Conservation (phyloP, 352 stramenopile species). For the Aphanomyces cochlioides region DNA sequence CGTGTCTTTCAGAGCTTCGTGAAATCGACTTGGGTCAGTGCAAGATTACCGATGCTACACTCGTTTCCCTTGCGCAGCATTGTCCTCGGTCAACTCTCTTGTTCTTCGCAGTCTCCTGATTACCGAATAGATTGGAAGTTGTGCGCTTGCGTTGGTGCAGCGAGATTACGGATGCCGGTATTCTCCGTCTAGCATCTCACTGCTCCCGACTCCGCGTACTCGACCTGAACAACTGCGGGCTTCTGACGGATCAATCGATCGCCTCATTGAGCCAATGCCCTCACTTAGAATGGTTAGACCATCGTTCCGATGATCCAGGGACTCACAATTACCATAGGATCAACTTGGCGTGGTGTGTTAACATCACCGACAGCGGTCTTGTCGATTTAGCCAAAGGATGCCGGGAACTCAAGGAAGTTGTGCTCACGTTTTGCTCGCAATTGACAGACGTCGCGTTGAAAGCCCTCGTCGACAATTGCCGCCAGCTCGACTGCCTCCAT, state of each 20-base stretch:
- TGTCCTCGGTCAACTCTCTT: constrained; percentile 36
- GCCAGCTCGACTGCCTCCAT: constrained; percentile 43
- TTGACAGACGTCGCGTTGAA: constrained; percentile 66
- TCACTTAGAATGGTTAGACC: constrained; percentile 41
- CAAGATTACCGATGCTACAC: constrained; percentile 59
- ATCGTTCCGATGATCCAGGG: too few species aligned
- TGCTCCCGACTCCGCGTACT: constrained; percentile 54
- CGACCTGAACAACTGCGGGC: constrained; percentile 74
- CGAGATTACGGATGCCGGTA: constrained; percentile 71
- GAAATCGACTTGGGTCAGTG: constrained; percentile 71
- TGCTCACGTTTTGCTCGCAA: constrained; percentile 81
- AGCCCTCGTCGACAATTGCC: constrained; percentile 39
- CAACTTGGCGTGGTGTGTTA: constrained; percentile 85
- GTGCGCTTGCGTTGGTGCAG: constrained; percentile 72
- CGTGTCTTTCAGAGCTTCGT: constrained; percentile 22
- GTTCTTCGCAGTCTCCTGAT: background rate
- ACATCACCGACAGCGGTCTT: constrained; percentile 84
- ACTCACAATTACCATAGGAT: constrained; percentile 28
- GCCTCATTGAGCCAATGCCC: constrained; percentile 45
- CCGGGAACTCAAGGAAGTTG: constrained; percentile 53
- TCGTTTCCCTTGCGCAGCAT: constrained; percentile 58
- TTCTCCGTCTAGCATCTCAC: constrained; percentile 54
- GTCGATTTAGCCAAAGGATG: constrained; percentile 62
- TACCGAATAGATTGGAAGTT: constrained; percentile 43
- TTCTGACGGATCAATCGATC: constrained; percentile 68